phyloP scores from a whole-genome alignment of 208 protist genomes.

The Naegleria lovaniensis region DNA sequence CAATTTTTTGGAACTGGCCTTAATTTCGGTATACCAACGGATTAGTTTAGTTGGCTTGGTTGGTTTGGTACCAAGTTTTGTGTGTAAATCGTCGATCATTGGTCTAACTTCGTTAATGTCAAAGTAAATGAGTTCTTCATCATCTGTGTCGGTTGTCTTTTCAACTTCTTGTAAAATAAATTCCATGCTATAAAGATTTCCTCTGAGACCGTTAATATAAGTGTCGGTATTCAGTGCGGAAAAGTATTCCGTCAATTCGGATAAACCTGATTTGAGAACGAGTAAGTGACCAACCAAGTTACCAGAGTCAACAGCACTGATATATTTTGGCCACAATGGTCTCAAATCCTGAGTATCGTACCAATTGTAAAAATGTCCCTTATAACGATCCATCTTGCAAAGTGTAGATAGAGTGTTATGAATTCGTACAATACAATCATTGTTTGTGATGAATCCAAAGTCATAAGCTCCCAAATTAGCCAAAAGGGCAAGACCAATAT shows the following conservation, averaged over 20 bases:
- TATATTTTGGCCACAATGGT: constrained; percentile 10
- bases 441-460: constrained; percentile 12
- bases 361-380: constrained; percentile 28
- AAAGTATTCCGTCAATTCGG: neutral
- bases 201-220: neutral
- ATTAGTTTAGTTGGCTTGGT: neutral
- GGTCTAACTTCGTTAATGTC: neutral
- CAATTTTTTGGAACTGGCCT: constrained; percentile 1
- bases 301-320: constrained; percentile 17
- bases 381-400: constrained; percentile 22
- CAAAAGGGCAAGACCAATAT: constrained; percentile 1
- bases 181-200: neutral
- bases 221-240: neutral
- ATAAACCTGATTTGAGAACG: neutral
- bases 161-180: neutral
- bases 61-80: neutral
- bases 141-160: neutral
- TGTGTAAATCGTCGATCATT: neutral
- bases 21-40: neutral
- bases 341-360: constrained; percentile 20
- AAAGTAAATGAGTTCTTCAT: neutral
- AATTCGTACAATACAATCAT: neutral
- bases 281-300: constrained; percentile 23
- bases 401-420: neutral
- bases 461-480: neutral